Evolutionary conservation across 768 basidiomycete species (phyloP).

Genomic region (Termitomyces sp.): DNA sequence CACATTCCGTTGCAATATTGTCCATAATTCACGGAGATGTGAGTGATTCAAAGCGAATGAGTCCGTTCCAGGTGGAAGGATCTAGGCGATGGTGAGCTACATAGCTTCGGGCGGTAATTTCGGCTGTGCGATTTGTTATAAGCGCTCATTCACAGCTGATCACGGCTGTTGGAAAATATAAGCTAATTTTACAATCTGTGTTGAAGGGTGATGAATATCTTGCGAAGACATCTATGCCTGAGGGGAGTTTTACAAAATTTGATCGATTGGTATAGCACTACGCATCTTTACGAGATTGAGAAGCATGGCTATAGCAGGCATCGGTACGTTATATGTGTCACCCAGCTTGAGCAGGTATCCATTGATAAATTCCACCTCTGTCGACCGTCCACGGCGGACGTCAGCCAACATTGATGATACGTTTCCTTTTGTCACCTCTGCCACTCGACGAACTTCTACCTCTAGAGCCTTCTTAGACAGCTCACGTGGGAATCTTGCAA

Average conservation of each 20-base stretch:
- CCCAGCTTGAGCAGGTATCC: slow-evolving; percentile 75
- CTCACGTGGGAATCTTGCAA: slow-evolving; percentile 39
- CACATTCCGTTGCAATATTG: slow-evolving; percentile 6
- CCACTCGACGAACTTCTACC: slow-evolving; percentile 54
- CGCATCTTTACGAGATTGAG: slow-evolving; percentile 58
- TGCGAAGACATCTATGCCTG: not conserved
- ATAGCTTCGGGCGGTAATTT: not conserved
- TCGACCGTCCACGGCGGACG: slow-evolving; percentile 50
- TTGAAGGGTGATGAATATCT: not conserved
- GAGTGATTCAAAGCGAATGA: not conserved
- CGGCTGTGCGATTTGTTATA: too few relatives aligned
- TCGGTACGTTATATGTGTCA: slow-evolving; percentile 45
- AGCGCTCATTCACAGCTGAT: not conserved
- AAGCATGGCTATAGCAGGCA: slow-evolving; percentile 53
- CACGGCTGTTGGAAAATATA: not conserved
- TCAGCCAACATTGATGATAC: slow-evolving; percentile 81
- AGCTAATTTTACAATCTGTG: not conserved
- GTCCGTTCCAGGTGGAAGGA: not conserved
- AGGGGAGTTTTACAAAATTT: slow-evolving; percentile 22
- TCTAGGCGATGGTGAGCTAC: not conserved
- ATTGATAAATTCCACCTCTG: slow-evolving; percentile 81
- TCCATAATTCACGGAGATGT: slow-evolving; percentile 2
- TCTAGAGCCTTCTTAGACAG: slow-evolving; percentile 43
- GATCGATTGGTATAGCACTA: slow-evolving; percentile 48
- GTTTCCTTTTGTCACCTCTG: slow-evolving; percentile 54